Conservation (phyloP, 306 rosid genomes). For the Citrullus amarus region DNA sequence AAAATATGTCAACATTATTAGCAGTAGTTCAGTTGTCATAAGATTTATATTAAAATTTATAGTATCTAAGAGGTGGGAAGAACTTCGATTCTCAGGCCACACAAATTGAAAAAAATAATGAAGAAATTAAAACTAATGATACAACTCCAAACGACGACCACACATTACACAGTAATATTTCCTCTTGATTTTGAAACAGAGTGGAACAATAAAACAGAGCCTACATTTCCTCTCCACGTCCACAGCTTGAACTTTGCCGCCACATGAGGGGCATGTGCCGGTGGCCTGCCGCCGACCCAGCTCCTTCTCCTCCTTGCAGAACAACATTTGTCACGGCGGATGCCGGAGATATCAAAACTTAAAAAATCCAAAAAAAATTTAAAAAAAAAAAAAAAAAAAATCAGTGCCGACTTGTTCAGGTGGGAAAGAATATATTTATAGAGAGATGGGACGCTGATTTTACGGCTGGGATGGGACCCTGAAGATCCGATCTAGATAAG, state of each 20-base stretch:
- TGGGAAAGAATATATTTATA: background rate
- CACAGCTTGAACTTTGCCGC: conserved; percentile 65
- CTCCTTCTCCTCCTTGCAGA: conserved; percentile 45
- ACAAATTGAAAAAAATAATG: too few species aligned
- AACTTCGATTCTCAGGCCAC: too few species aligned
- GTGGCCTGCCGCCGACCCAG: conserved; percentile 55
- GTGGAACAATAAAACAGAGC: conserved; percentile 40
- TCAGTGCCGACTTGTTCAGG: background rate
- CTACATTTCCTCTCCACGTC: conserved; percentile 61
- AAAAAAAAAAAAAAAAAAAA: background rate
- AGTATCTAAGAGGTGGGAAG: too few species aligned
- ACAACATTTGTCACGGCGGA: background rate
- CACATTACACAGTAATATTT: conserved; percentile 63
- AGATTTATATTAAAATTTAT: too few species aligned
- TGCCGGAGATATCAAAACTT: background rate
- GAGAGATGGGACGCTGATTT: background rate
- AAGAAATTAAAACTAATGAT: background rate
- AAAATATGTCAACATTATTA: too few species aligned
- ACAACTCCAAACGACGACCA: conserved; percentile 47
- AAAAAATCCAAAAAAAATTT: background rate
- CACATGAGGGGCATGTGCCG: conserved; percentile 70
- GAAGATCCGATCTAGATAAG: background rate
- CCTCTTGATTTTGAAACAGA: conserved; percentile 70
- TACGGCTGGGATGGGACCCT: background rate
- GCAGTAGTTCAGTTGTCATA: too few species aligned